Evolutionary conservation across 345 rosid genomes (phyloP).

Genomic region (Eucalyptus curtisii): DNA sequence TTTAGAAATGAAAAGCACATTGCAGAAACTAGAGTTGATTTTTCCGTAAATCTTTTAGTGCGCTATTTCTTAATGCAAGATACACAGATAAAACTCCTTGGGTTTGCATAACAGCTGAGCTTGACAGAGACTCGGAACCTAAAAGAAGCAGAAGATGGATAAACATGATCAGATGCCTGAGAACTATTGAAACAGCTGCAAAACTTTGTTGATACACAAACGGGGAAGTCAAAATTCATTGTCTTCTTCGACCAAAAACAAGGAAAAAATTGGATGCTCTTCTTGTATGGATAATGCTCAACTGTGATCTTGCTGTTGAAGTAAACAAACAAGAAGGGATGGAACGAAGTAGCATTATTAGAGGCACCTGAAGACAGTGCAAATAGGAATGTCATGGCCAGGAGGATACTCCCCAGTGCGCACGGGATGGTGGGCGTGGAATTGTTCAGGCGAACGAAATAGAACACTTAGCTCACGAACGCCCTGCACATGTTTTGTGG

Average conservation of each 20-base stretch:
- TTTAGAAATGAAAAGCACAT: not conserved
- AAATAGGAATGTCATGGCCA: constrained; percentile 68
- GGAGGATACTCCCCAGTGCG: constrained; percentile 62
- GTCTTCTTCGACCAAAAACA: not conserved
- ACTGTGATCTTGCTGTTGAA: not conserved
- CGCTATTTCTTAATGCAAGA: not conserved
- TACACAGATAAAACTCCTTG: not conserved
- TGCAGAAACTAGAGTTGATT: not conserved
- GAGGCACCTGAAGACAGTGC: constrained; percentile 67
- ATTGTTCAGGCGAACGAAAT: constrained; percentile 62
- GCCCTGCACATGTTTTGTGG: constrained; percentile 22
- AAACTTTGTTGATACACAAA: not conserved
- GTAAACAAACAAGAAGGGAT: not conserved
- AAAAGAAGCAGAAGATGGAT: not conserved
- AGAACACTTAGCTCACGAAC: constrained; percentile 62
- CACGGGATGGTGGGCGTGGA: constrained; percentile 79
- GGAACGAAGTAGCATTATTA: not conserved
- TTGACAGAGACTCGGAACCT: not conserved
- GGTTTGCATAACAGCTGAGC: not conserved
- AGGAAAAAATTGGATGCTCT: not conserved
- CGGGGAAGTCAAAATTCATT: not conserved
- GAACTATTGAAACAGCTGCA: not conserved
- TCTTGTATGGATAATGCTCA: not conserved
- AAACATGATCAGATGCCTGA: not conserved
- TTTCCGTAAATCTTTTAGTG: not conserved